A percentile compares a stretch with the other conserved stretches of the same genome.
These are phyloP conservation scores for Auricularia cornea DNA, from an alignment of 768 basidiomycete species.

Conservation along the genomic window DNA sequence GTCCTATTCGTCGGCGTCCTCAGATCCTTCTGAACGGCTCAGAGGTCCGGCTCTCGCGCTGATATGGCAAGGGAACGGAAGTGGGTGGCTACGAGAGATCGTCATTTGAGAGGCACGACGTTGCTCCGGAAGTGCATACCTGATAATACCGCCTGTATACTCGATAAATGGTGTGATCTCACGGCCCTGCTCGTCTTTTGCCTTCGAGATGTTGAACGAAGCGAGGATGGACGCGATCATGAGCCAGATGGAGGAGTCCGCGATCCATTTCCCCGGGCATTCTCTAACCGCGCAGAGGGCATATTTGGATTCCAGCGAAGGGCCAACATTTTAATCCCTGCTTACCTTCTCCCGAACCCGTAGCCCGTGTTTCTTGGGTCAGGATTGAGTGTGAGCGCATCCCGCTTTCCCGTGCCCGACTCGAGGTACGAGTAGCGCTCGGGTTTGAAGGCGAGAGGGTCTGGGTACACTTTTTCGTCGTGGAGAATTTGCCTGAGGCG, in stretches of 20 bases:
- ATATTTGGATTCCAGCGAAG: too few relatives aligned
- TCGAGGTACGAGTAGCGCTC: slow-evolving; percentile 21
- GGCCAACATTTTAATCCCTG: too few relatives aligned
- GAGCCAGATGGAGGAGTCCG: not conserved
- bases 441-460: slow-evolving; percentile 27
- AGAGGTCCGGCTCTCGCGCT: too few relatives aligned
- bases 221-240: not conserved
- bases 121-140: too few relatives aligned
- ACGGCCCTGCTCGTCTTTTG: slow-evolving; percentile 4
- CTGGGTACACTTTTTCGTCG: slow-evolving; percentile 32
- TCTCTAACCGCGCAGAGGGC: too few relatives aligned
- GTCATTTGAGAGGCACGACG: too few relatives aligned
- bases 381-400: not conserved
- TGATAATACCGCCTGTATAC: slow-evolving; percentile 20
- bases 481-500: slow-evolving; percentile 40
- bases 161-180: slow-evolving; percentile 11
- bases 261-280: not conserved
- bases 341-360: slow-evolving; percentile 39
- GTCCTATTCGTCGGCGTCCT: too few relatives aligned
- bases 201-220: not conserved
- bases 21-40: too few relatives aligned
- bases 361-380: slow-evolving; percentile 41
- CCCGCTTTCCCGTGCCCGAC: not conserved
- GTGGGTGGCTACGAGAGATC: slow-evolving; percentile 25
- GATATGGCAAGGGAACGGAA: slow-evolving; percentile 21